Evolutionary conservation across 352 stramenopile genomes (phyloP), one percentile per base, ranked within the genome.

Genomic region (Lagenidium sp.): DNA sequence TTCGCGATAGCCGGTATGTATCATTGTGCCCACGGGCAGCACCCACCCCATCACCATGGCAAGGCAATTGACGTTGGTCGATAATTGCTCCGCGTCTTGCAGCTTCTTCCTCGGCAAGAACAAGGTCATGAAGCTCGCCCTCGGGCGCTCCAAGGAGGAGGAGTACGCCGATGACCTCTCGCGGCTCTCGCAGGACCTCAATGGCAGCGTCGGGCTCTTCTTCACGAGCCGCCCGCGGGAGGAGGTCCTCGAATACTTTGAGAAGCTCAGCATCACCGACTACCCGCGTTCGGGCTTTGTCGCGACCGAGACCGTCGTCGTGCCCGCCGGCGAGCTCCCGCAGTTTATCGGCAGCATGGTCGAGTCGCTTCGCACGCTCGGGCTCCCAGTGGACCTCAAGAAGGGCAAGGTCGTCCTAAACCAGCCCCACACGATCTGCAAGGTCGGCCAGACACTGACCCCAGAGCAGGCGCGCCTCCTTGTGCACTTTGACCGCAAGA

Each of bases 51-150:
- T n/a, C n/a, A n/a, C n/a, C n/a, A n/a, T n/a, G n/a, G n/a, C n/a
- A n/a, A n/a, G n/a, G n/a, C n/a, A n/a, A n/a, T n/a, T n/a, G n/a
- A n/a, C n/a, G n/a, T n/a, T n/a, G n/a, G n/a, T n/a, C n/a, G n/a
- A n/a, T n/a, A n/a, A n/a, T n/a, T n/a, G n/a, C n/a, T n/a, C n/a
- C n/a, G n/a, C n/a, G n/a, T n/a, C n/a, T n/a, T 74, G 59, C 41
- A 90, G 89, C 44, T 98, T 99, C 65, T 97, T 99, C 57, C 60
- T 99, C 41, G 96, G 96, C 55, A 98, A 98, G 70, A 99, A 99
- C 75, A 98, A 98, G 72, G 77, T 99, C 30, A 91, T 98, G 67
- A 97, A 98, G 68, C 83, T 98, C 38, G 95, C 95, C 11, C 68
- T 99, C 13, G 96, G 95, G 23, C 80, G 85, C 41, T 86, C 76